Conservation (phyloP, 139 green algal species). For the Coccomyxa sp. region DNA sequence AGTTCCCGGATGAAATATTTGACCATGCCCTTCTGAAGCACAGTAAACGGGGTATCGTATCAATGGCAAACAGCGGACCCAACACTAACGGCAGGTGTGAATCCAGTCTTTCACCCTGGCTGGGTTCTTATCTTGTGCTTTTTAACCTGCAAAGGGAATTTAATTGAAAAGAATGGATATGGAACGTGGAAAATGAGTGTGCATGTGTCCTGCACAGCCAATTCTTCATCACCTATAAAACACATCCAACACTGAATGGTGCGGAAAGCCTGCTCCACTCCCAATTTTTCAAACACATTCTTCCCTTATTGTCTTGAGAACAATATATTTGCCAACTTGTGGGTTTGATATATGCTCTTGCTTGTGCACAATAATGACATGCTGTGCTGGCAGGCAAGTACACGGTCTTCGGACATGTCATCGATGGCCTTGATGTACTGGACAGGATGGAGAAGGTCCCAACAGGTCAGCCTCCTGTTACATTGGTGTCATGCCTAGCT, state of each 20-base stretch:
- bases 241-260: constrained; percentile 90
- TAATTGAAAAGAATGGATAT: too few species aligned
- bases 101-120: neutral
- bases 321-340: too few species aligned
- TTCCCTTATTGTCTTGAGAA: too few species aligned
- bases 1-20: constrained; percentile 92
- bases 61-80: constrained; percentile 97
- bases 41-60: constrained; percentile 81
- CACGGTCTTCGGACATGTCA: constrained; percentile 88
- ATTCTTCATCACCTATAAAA: constrained; percentile 98
- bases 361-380: neutral
- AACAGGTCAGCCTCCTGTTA: constrained; percentile 20
- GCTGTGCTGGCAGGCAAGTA: constrained; percentile 53
- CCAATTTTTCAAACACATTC: too few species aligned
- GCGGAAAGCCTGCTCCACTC: constrained; percentile 17
- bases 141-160: too few species aligned
- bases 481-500: neutral
- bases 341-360: too few species aligned
- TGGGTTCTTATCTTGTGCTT: neutral
- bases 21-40: constrained; percentile 78
- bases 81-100: constrained; percentile 76
- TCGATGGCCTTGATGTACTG: constrained; percentile 89
- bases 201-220: constrained; percentile 43
- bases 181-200: too few species aligned
- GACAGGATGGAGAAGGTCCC: constrained; percentile 94